Evolutionary conservation across 179 eudicot genomes (phyloP).

Genomic region (Silene vulgaris): DNA sequence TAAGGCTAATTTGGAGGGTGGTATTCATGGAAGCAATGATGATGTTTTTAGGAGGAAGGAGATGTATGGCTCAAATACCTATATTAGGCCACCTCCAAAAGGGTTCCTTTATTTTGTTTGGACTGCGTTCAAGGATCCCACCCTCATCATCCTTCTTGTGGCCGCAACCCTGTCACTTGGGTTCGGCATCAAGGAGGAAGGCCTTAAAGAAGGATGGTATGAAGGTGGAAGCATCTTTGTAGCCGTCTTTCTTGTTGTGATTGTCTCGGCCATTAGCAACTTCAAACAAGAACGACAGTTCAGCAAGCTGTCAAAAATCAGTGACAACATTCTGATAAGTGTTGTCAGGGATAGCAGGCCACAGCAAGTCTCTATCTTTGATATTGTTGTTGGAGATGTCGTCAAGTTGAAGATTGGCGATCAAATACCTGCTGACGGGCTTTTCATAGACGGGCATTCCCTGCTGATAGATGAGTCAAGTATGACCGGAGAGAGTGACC

Average conservation of each 20-base stretch:
- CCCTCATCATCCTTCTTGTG: constrained; percentile 32
- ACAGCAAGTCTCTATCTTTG: constrained; percentile 35
- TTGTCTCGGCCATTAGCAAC: constrained; percentile 41
- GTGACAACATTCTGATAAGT: constrained; percentile 34
- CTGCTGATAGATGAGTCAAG: constrained; percentile 45
- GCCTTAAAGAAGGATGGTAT: constrained; percentile 44
- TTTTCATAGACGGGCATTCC: constrained; percentile 38
- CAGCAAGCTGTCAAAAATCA: constrained; percentile 35
- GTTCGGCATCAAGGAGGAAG: constrained; percentile 39
- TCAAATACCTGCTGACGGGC: constrained; percentile 43
- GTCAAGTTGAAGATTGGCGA: constrained; percentile 44
- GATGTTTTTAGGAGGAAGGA: constrained; percentile 28
- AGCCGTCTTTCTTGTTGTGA: constrained; percentile 36
- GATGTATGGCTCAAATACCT: constrained; percentile 33
- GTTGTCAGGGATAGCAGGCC: constrained; percentile 39
- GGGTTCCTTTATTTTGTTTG: constrained; percentile 35
- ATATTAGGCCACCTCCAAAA: constrained; percentile 33
- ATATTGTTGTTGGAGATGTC: constrained; percentile 40
- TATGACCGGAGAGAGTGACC: constrained; percentile 47
- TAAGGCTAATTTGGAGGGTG: constrained; percentile 26
- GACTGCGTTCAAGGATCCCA: constrained; percentile 37
- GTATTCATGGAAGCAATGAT: constrained; percentile 26
- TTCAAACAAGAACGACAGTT: constrained; percentile 42
- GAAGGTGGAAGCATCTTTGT: constrained; percentile 41
- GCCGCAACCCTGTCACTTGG: constrained; percentile 36